phyloP scores from a whole-genome alignment of 1,139 yeast species.

The Meyerozyma athensensis region DNA sequence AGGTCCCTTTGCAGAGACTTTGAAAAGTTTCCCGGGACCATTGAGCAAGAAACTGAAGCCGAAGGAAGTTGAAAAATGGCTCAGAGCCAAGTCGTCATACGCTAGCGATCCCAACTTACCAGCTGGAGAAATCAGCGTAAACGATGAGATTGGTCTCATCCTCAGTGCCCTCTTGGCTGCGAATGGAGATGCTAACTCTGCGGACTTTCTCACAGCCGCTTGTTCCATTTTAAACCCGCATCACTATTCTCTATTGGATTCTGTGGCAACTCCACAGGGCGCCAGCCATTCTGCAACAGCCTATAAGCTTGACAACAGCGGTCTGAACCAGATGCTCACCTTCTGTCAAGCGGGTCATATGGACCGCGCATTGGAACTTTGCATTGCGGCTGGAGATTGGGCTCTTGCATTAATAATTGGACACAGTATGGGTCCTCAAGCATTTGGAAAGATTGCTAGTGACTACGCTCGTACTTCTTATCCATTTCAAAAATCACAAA shows the following conservation, averaged over 20 bases:
- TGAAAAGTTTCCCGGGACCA: constrained; percentile 58
- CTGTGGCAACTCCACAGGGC: constrained; percentile 7
- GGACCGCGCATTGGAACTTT: constrained; percentile 58
- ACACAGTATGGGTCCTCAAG: constrained; percentile 56
- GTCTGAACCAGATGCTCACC: constrained; percentile 30
- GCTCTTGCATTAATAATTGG: constrained; percentile 73
- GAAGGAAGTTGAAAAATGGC: constrained; percentile 66
- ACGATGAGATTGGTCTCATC: constrained; percentile 20
- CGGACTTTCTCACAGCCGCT: constrained; percentile 22
- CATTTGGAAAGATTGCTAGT: constrained; percentile 54
- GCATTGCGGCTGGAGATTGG: constrained; percentile 68
- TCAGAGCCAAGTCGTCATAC: constrained; percentile 17
- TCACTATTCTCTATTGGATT: constrained; percentile 21
- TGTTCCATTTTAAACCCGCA: constrained; percentile 33
- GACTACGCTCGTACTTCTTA: constrained; percentile 37
- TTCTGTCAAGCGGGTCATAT: constrained; percentile 59
- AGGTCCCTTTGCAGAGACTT: background rate
- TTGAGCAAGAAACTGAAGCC: constrained; percentile 53
- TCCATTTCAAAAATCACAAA: constrained; percentile 37
- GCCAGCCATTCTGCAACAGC: constrained; percentile 20
- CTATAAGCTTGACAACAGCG: constrained; percentile 32
- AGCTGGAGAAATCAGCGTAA: constrained; percentile 23
- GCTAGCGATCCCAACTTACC: constrained; percentile 2
- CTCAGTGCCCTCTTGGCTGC: constrained; percentile 21
- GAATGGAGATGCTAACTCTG: constrained; percentile 28